Evolutionary conservation across 2,329 filamentous ascomycete genomes (phyloP).

Genomic region (Penicillium freii): DNA sequence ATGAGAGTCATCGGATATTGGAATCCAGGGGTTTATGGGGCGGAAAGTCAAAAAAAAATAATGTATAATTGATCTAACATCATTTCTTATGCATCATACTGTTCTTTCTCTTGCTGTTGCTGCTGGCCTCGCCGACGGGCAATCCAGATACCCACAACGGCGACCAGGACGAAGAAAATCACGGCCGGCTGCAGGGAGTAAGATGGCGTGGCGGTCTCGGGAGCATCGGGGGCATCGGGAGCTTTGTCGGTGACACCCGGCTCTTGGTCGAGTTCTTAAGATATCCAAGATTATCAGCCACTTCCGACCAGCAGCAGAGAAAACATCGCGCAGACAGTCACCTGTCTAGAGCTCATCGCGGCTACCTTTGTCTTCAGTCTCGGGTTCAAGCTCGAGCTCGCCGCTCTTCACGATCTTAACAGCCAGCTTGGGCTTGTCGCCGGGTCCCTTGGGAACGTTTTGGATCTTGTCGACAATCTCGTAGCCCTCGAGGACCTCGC

Average conservation of each 20-base stretch:
- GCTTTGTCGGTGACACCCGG: conserved; percentile 7
- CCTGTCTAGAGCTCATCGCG: conserved; percentile 61
- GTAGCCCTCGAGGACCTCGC: conserved; percentile 67
- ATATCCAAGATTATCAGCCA: conserved; percentile 36
- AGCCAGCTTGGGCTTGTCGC: conserved; percentile 57
- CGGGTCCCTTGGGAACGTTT: conserved; percentile 56
- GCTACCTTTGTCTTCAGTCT: conserved; percentile 57
- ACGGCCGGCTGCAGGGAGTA: conserved; percentile 17
- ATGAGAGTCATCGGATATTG: not conserved
- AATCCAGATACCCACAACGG: conserved; percentile 20
- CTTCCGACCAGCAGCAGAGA: conserved; percentile 26
- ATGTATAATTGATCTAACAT: not conserved
- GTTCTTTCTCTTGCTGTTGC: conserved; percentile 14
- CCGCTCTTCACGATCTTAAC: conserved; percentile 67
- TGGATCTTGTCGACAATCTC: conserved; percentile 65
- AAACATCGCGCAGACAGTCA: conserved; percentile 23
- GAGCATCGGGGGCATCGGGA: conserved; percentile 6
- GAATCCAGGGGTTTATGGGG: not conserved
- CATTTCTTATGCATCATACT: conserved; percentile 14
- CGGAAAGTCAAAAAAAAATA: not conserved
- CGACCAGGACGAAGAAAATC: conserved; percentile 21
- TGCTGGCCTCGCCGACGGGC: conserved; percentile 19
- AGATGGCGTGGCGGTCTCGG: conserved; percentile 7
- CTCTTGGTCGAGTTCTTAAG: conserved; percentile 22
- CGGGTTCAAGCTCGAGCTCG: conserved; percentile 57